Evolutionary conservation across 2,329 filamentous ascomycete genomes (phyloP).

Genomic region (Aspergillus viridinutans): DNA sequence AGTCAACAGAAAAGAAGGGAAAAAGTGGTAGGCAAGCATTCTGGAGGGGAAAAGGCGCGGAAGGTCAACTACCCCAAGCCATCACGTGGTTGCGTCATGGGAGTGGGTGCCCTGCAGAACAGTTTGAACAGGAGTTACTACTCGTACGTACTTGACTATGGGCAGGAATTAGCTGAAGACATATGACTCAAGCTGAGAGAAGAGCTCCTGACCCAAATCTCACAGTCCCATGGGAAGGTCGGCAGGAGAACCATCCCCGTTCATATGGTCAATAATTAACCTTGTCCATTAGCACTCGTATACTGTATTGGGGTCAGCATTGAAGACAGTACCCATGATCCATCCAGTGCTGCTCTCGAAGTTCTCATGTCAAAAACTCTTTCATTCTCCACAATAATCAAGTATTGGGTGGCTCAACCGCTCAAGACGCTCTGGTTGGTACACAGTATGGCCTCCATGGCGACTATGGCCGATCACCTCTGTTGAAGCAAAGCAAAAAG

Average conservation of each 20-base stretch:
- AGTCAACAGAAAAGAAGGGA: constrained; percentile 1
- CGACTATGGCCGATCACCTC: not conserved
- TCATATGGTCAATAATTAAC: not conserved
- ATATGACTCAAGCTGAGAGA: not conserved
- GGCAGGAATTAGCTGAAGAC: not conserved
- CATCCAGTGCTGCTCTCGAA: not conserved
- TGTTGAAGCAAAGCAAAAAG: not conserved
- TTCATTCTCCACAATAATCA: not conserved
- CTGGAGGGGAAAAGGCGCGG: constrained; percentile 13
- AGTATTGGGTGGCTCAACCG: not conserved
- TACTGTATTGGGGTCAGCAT: not conserved
- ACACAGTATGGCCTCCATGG: not conserved
- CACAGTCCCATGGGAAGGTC: not conserved
- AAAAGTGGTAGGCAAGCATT: not conserved
- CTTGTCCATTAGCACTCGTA: not conserved
- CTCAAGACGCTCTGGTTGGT: not conserved
- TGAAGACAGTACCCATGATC: not conserved
- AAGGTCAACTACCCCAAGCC: constrained; percentile 20
- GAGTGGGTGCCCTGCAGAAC: constrained; percentile 23
- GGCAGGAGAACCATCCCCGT: not conserved
- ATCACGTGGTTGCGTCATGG: constrained; percentile 37
- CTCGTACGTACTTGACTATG: not conserved
- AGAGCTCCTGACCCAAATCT: not conserved
- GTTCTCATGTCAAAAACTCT: not conserved
- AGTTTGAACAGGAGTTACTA: not conserved